Percentiles rank a stretch among this genome's conserved stretches.
phyloP scores from a whole-genome alignment of 1,284 basidiomycete genomes.

The Ceratobasidium sp. region DNA sequence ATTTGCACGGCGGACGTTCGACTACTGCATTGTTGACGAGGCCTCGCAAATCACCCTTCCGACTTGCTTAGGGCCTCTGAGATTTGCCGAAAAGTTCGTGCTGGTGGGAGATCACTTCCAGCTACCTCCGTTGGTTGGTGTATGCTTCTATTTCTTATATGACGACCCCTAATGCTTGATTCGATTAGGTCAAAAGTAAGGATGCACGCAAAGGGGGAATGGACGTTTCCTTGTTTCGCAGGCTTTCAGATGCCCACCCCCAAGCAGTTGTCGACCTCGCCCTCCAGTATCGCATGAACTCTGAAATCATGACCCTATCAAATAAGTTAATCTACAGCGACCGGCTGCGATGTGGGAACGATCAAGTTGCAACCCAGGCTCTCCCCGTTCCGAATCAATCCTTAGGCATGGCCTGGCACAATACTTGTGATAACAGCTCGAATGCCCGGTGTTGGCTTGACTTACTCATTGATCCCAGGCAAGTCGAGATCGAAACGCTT shows the following conservation, averaged over 20 bases:
- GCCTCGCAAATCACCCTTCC: conserved; percentile 98
- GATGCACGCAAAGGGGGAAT: conserved; percentile 87
- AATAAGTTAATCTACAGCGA: conserved; percentile 91
- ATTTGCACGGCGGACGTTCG: conserved; percentile 88
- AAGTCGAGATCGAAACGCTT: conserved; percentile 49
- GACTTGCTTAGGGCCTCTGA: conserved; percentile 92
- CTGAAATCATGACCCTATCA: conserved; percentile 94
- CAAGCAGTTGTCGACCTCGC: conserved; percentile 85
- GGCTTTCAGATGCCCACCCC: conserved; percentile 88
- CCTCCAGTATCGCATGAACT: conserved; percentile 97
- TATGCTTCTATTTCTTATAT: neutral
- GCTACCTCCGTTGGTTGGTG: conserved; percentile 87
- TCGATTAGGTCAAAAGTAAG: conserved; percentile 78
- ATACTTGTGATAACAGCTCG: conserved; percentile 15
- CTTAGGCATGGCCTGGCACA: conserved; percentile 53
- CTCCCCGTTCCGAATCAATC: conserved; percentile 70
- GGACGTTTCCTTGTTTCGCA: conserved; percentile 90
- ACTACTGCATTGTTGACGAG: conserved; percentile 98
- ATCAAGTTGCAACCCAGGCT: conserved; percentile 72
- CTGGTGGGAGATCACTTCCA: conserved; percentile 98
- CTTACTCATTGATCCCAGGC: conserved; percentile 75
- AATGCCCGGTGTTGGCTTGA: conserved; percentile 76
- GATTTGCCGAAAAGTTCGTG: conserved; percentile 91
- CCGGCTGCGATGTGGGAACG: conserved; percentile 83
- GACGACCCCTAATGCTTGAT: neutral